Base-by-base conservation (phyloP, 805 yeast genomes). In the Candida montana region DNA sequence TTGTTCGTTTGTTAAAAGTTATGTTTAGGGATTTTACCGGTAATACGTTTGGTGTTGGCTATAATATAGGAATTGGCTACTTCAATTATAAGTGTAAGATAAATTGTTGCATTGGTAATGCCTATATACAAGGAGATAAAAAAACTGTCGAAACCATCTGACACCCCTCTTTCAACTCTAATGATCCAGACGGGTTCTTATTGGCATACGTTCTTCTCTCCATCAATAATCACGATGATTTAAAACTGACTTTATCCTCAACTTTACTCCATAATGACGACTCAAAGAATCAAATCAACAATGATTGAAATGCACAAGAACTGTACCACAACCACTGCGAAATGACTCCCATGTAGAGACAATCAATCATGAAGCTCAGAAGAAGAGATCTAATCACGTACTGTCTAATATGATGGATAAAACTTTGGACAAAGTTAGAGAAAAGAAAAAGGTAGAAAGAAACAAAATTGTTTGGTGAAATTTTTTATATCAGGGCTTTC, bases 321-420 rank as follows among this genome's bases (percentile, higher is more conserved):
- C 45, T 33, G 45, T 37, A 41, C 41, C 45, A 36, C 29, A 30
- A 39, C 29, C 33, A 12, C 29, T 30, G 16, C 23, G 35, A 17
- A 24, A 20, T 30, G 20, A 17, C 18, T n/a, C 37, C 34, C 35
- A 23, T 33, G 33, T 17, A 31, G 42, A 39, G 38, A 9, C 23
- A 12, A 24, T 23, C 24, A 17, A n/a, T 24, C 24, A 17, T 23
- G 3, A 18, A 7, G 18, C 13, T 12, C 30, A 13, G 33, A 26
- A 39, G 39, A 38, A 33, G 39, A 41, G 33, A 41, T 53, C 49
- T 54, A 54, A 53, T 48, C 57, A 52, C 69, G 83, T 77, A 78
- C 84, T 78, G 84, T 78, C 84, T 77, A 66, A 58, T 63, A 79
- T 70, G 79, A 74, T 68, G 82, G 83, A 74, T 66, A 59, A 19